phyloP scores from a whole-genome alignment of 768 basidiomycete species.

The Lactarius psammicola region DNA sequence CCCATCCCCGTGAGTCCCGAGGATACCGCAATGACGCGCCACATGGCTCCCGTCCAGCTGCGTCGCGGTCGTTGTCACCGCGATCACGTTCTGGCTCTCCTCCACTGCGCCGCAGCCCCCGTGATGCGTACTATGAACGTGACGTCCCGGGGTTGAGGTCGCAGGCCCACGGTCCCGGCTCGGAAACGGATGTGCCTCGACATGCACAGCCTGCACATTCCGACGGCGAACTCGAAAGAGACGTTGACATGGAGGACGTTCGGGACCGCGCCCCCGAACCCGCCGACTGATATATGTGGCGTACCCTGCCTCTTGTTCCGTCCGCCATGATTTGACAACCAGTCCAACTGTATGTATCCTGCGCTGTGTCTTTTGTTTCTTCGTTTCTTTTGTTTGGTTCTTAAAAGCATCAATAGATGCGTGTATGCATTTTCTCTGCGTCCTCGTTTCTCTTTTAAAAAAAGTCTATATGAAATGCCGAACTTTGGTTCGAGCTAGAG shows the following conservation, averaged over 20 bases:
- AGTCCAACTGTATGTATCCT: slow-evolving; percentile 2
- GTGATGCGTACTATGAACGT: slow-evolving; percentile 22
- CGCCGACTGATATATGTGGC: slow-evolving; percentile 25
- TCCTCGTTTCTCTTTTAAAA: not conserved
- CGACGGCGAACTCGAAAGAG: slow-evolving; percentile 22
- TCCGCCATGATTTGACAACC: slow-evolving; percentile 11
- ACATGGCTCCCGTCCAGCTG: slow-evolving; percentile 19
- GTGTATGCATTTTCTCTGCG: slow-evolving; percentile 14
- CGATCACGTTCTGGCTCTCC: slow-evolving; percentile 28
- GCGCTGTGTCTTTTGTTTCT: not conserved
- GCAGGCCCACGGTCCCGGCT: slow-evolving; percentile 9
- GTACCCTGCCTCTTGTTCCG: not conserved
- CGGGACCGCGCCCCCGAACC: slow-evolving; percentile 26
- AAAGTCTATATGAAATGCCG: slow-evolving; percentile 4
- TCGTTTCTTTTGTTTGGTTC: not conserved
- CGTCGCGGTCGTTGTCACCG: slow-evolving; percentile 24
- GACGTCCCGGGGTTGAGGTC: slow-evolving; percentile 14
- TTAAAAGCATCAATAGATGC: slow-evolving; percentile 19
- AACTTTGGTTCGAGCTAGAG: not conserved
- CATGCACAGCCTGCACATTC: slow-evolving; percentile 14
- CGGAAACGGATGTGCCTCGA: slow-evolving; percentile 13
- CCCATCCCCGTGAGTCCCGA: slow-evolving; percentile 24
- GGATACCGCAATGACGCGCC: slow-evolving; percentile 21
- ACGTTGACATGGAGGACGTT: slow-evolving; percentile 24
- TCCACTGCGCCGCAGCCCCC: slow-evolving; percentile 17